Evolutionary conservation across 441 rosid species (phyloP), one percentile per base, ranked within the genome.

Genomic region (Gossypium aridum): DNA sequence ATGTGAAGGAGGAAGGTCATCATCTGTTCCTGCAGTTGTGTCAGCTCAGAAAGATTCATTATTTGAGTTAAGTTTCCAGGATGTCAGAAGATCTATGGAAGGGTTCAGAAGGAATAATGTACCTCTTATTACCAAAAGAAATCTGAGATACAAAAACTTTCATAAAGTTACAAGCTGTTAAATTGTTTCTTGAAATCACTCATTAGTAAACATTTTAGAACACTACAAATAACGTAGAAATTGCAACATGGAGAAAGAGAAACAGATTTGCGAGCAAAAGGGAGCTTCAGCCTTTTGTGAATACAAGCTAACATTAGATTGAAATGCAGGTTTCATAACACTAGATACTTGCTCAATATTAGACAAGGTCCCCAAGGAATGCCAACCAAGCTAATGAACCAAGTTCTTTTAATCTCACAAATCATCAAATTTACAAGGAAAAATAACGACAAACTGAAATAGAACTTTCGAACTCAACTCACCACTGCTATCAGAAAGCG

Each of bases 1-100:
- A 85, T 91, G 98, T 66, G 98, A 77, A 49, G 98, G 98, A 84
- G 98, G 99, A 59, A 96, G 91, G 78, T 94, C 99, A 84, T 94
- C 99, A 83, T 96, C 99, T 13, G 98, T 96, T 75, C 99, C 99
- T 96, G 87, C 80, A 84, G 71, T 54, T 65, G 56, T 79, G 68
- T 65, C 78, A 57, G 63, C 64, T 49, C 75, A 59, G 54, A 78
- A 17, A 76, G 37, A 72, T 67, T 59, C 60, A 75, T 26, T 4
- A 84, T 49, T 34, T 51, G 49, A 16, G 65, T 70, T 22, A 51
- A 45, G 61, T 23, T 16, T 53, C 34, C 9, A 0, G 55, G 43
- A 47, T 53, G 23, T 2, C 2, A 12, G 71, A 53, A 26, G 20
- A 69, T 26, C 45, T 25, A 53, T 53, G 16, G 2, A 9, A 53